Evolutionary conservation across 257 asterid species (phyloP), one percentile per base, ranked within the genome.

Genomic region (Avicennia marina): DNA sequence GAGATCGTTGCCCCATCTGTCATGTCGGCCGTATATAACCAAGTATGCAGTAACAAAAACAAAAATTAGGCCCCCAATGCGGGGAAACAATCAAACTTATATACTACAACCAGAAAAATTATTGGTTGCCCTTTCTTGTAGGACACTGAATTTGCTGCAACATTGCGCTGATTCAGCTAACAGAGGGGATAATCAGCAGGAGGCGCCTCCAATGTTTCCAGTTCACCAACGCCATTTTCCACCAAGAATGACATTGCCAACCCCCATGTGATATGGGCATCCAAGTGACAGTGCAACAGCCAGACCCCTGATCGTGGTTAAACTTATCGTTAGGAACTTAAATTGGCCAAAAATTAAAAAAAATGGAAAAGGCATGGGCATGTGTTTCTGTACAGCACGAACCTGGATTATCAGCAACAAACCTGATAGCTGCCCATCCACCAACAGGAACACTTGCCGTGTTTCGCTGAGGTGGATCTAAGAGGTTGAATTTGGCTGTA

Each of bases 361-460:
- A 6, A 39, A 50, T n/a, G 25, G 10, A 3, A 20, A 29, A 34
- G 10, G 26, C 4, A 1, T 19, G 27, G 32, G 17, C 57, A 9
- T n/a, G 8, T 36, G 22, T 12, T 38, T 56, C 1, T 2, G 26
- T 12, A 0, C 64, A 43, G 5, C 44, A n/a, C 66, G 75, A 6
- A 89, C 96, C 98, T 74, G 98, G 98, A 77, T 90, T 90, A 45
- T 90, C 96, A 0, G 98, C 95, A 1, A 87, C 86, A 11, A 90
- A 90, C 77, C 98, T 66, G 70, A 90, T 85, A 34, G 82, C 96
- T 0, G 95, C 36, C 96, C 98, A 90, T 11, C 98, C 98, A 8
- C 73, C 78, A 49, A 90, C 98, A 0, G 96, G 96, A 7, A 90
- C 73, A 54, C 93, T 85, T 0, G 77, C 95, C 1, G 98, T 90